Percentiles rank a stretch among this genome's conserved stretches.
phyloP scores from a whole-genome alignment of 768 basidiomycete genomes.

The Suillus discolor region DNA sequence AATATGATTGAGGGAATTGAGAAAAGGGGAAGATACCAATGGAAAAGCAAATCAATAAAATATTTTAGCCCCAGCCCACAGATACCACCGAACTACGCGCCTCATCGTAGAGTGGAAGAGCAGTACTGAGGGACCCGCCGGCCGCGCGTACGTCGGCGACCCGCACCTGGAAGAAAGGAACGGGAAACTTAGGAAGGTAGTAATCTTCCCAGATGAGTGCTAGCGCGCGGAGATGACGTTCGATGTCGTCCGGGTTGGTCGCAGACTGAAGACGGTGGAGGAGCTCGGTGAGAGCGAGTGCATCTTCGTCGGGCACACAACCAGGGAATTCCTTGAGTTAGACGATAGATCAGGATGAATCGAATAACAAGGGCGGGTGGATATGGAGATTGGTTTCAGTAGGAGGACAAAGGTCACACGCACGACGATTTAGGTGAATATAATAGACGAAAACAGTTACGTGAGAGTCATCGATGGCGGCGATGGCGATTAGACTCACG shows the following conservation, averaged over 20 bases:
- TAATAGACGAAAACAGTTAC: background rate
- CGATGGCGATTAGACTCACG: slow-evolving; percentile 22
- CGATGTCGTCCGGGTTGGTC: slow-evolving; percentile 14
- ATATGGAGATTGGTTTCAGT: slow-evolving; percentile 1
- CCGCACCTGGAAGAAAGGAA: slow-evolving; percentile 34
- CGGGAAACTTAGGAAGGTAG: slow-evolving; percentile 31
- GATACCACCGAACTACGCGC: slow-evolving; percentile 16
- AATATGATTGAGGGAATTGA: background rate
- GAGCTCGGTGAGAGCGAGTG: slow-evolving; percentile 21
- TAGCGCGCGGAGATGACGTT: slow-evolving; percentile 28
- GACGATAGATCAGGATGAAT: background rate
- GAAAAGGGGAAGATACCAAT: slow-evolving; percentile 1
- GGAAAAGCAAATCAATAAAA: slow-evolving; percentile 1
- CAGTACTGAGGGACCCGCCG: slow-evolving; percentile 33
- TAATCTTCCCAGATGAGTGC: slow-evolving; percentile 35
- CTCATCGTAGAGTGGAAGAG: slow-evolving; percentile 32
- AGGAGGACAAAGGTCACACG: slow-evolving; percentile 5
- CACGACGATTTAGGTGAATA: background rate
- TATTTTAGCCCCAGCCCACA: background rate
- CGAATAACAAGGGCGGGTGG: background rate
- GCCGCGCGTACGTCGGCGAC: slow-evolving; percentile 34
- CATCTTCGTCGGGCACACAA: slow-evolving; percentile 25
- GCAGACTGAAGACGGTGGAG: slow-evolving; percentile 20
- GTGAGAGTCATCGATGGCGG: background rate
- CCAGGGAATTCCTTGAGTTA: slow-evolving; percentile 23